Evolutionary conservation across 768 basidiomycete species (phyloP), one percentile per base, ranked within the genome.

Genomic region (Mycena crocata): DNA sequence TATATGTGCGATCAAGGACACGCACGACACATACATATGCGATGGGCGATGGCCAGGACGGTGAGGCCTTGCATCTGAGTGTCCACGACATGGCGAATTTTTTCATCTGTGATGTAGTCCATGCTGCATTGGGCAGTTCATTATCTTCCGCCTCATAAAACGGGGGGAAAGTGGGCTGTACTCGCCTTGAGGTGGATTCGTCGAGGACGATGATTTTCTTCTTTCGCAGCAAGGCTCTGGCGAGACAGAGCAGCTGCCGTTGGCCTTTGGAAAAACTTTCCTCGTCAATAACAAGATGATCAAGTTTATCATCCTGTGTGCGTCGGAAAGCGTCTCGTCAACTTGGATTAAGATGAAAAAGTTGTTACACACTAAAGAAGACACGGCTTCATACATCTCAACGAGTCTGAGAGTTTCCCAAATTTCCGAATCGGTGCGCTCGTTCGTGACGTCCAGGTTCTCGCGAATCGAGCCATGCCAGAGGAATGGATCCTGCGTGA

Each of bases 321-420:
- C n/a, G n/a, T n/a, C n/a, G n/a, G n/a, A n/a, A n/a, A n/a, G 19
- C 54, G n/a, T 23, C 51, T 59, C 39, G 57, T 51, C 34, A 49
- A 24, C 28, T 46, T n/a, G 35, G 15, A 40, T 34, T 26, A 55
- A 55, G 24, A 40, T 26, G 19, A 37, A 21, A 40, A 3, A 51
- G 26, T n/a, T 13, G 32, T 26, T 31, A 19, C 32, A 31, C 28
- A 64, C 62, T 49, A 64, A 51, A 19, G 46, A 37, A n/a, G 63
- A 64, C 57, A 64, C 63, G 6, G 63, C 48, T 24, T 58, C 63
- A 51, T 57, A 64, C 63, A 64, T 64, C 63, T 64, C 56, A 39
- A 64, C 63, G 21, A 64, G 56, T 52, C 58, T 64, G 39, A 64
- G 63, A 5, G 63, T 57, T 46, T 64, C 56, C 62, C 55, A 64